Evolutionary conservation across 345 rosid genomes (phyloP).

Genomic region (Eucalyptus sp.): DNA sequence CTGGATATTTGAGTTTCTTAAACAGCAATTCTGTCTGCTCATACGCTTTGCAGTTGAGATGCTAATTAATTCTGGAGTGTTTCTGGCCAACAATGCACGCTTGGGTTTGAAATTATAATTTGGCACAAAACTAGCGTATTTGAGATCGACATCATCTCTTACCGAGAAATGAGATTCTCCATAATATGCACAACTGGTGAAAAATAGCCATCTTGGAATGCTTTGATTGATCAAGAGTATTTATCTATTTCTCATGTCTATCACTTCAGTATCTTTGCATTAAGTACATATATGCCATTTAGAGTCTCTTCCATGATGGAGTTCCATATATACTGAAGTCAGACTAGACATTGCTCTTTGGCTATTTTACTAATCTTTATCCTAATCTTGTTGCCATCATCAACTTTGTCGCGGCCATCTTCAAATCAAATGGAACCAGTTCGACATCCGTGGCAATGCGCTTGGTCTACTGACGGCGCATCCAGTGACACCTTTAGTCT

Average conservation of each 20-base stretch:
- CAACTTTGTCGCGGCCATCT: neutral
- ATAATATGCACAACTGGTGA: neutral
- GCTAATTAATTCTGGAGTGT: neutral
- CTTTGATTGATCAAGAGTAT: neutral
- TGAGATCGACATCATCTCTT: neutral
- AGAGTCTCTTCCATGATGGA: neutral
- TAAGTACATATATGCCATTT: neutral
- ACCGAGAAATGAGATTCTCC: neutral
- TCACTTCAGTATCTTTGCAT: neutral
- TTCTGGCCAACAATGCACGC: neutral
- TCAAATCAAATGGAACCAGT: slow-evolving; percentile 11
- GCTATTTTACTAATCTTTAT: neutral
- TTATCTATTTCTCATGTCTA: neutral
- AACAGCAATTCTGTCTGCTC: neutral
- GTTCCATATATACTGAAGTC: neutral
- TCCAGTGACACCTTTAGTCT: slow-evolving; percentile 60
- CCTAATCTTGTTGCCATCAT: neutral
- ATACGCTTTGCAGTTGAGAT: neutral
- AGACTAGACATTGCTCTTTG: neutral
- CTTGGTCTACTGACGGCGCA: slow-evolving; percentile 70
- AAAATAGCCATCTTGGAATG: neutral
- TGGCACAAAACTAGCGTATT: neutral
- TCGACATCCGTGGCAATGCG: slow-evolving; percentile 61
- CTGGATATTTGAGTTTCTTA: neutral
- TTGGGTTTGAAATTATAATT: neutral